Conservation (phyloP, 2,329 filamentous ascomycete species). For the Allantophomopsis cytisporea region DNA sequence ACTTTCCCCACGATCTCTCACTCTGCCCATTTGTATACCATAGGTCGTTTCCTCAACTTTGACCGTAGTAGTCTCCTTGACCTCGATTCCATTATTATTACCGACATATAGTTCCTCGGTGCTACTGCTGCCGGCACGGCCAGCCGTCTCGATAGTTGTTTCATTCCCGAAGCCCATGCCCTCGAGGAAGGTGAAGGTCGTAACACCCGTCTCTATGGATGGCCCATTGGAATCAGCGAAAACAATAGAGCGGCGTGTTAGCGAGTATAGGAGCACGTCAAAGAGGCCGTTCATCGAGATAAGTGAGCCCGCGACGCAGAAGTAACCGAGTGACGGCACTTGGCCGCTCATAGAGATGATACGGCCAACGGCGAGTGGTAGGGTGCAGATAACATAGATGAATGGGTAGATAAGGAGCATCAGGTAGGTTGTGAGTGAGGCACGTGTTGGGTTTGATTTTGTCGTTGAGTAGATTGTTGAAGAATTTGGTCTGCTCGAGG, state of each 20-base stretch:
- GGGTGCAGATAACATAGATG: conserved; percentile 56
- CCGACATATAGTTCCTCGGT: neutral
- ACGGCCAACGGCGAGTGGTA: conserved; percentile 49
- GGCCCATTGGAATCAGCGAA: conserved; percentile 26
- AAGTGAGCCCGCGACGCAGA: conserved; percentile 43
- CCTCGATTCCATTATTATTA: too few relatives aligned
- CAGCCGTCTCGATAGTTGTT: conserved; percentile 4
- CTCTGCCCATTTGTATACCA: neutral
- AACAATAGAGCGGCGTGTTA: conserved; percentile 36
- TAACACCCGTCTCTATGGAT: conserved; percentile 30
- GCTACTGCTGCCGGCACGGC: neutral
- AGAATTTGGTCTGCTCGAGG: conserved; percentile 2
- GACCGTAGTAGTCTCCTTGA: neutral
- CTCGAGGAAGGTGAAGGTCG: conserved; percentile 28
- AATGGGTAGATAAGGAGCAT: conserved; percentile 50
- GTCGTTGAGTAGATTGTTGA: neutral
- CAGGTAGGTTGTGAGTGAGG: conserved; percentile 21
- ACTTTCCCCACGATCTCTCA: too few relatives aligned
- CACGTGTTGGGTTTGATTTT: neutral
- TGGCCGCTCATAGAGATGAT: conserved; percentile 46
- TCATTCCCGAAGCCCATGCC: conserved; percentile 6
- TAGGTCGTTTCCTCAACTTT: neutral
- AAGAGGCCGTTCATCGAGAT: conserved; percentile 42
- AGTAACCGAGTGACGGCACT: conserved; percentile 35
- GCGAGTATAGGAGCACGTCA: conserved; percentile 38